Base-by-base conservation (phyloP, 331 rosid genomes). In the Rhamnella rubrinervis region DNA sequence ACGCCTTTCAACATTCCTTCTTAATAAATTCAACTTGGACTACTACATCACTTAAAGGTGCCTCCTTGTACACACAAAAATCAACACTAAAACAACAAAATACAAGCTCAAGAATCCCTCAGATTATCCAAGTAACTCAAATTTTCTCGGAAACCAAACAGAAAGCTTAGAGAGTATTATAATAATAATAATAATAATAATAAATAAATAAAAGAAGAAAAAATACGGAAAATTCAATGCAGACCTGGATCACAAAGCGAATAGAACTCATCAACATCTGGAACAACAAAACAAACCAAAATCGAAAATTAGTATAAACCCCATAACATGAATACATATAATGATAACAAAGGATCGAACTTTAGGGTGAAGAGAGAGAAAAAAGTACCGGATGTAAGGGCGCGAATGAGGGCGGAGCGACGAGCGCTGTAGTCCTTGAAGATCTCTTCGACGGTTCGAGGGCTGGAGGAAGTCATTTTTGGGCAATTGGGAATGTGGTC, bases 241-340 rank as follows among this genome's bases (percentile, higher is more conserved):
- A 37, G 12, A 93, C 97, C 98, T 81, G 98, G 97, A 85, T 93
- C 97, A 63, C 98, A 88, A 50, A 83, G 95, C 7, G 87, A 81
- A 65, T 88, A 93, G 80, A 93, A 88, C 57, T 87, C 92, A 63
- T 93, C 92, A 61, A 91, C 97, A 76, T 93, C 98, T 91, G 92
- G 26, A 61, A 72, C 46, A 28, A 16, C 26, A 20, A 72, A 14
- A 66, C 21, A 46, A 67, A 55, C 7, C 55, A 66, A 77, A 25
- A 17, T 20, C 38, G 28, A 2, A 20, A 63, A 41, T 58, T 65
- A 52, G 62, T 19, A 46, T 37, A 40, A 18, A 62, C 18, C 35
- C 41, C 35, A 63, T 5, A 21, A 41, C 15, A 37, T 58, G 21
- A 55, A 59, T 8, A 61, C 55, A 76, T 18, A 62, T 18, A 61